A percentile compares a stretch with the other conserved stretches of the same genome.
Evolutionary conservation across 2,329 filamentous ascomycete genomes (phyloP).

Genomic region (Ophiostoma perfectum): DNA sequence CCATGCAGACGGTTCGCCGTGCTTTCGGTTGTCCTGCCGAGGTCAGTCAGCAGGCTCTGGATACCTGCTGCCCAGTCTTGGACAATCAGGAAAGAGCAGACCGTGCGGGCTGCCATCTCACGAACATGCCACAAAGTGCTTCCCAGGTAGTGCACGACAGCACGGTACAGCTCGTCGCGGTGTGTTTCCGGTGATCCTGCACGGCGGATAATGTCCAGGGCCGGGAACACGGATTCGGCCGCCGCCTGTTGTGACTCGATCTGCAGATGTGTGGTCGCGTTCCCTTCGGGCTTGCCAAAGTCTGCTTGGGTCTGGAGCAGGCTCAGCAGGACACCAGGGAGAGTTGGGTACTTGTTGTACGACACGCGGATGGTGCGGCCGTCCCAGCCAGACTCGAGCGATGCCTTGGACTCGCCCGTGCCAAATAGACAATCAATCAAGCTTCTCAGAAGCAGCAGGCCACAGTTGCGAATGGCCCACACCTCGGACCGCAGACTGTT

Average conservation of each 20-base stretch:
- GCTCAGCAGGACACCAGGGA: slow-evolving; percentile 58
- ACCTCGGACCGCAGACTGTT: slow-evolving; percentile 72
- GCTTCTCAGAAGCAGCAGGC: slow-evolving; percentile 79
- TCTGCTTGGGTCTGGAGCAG: slow-evolving; percentile 47
- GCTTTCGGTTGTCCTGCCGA: slow-evolving; percentile 27
- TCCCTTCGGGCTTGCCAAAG: slow-evolving; percentile 25
- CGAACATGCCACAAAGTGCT: slow-evolving; percentile 75
- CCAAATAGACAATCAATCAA: slow-evolving; percentile 75
- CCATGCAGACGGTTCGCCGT: slow-evolving; percentile 55
- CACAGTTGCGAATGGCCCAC: slow-evolving; percentile 91
- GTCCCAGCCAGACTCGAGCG: slow-evolving; percentile 58
- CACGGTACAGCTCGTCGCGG: slow-evolving; percentile 49
- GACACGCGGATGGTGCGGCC: slow-evolving; percentile 60
- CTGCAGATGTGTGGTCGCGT: slow-evolving; percentile 31
- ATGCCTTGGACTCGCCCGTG: slow-evolving; percentile 63
- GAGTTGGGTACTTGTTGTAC: slow-evolving; percentile 61
- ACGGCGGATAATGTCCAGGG: slow-evolving; percentile 72
- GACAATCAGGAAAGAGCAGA: slow-evolving; percentile 57
- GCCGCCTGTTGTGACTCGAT: slow-evolving; percentile 33
- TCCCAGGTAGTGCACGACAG: slow-evolving; percentile 58
- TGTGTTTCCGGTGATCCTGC: slow-evolving; percentile 59
- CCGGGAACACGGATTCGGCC: slow-evolving; percentile 72
- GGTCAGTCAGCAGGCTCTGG: slow-evolving; percentile 33
- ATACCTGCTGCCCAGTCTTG: slow-evolving; percentile 45
- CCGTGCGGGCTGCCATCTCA: slow-evolving; percentile 71